Evolutionary conservation across 139 green algal genomes (phyloP).

Genomic region (Chlorella ohadii): DNA sequence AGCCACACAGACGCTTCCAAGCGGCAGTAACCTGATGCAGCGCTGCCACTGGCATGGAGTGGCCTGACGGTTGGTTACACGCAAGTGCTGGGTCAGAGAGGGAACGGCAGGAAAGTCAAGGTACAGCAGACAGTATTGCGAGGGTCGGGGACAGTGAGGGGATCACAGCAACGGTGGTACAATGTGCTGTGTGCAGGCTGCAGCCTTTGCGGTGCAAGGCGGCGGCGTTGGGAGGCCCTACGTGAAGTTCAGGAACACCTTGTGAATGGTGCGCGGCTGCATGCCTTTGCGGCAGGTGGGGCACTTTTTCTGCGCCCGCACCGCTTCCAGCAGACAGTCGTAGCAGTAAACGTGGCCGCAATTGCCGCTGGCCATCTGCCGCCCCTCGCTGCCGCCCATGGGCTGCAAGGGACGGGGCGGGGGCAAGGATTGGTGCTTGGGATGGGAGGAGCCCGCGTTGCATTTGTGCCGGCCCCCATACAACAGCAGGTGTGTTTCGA

Average conservation of each 20-base stretch:
- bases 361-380: conserved; percentile 41
- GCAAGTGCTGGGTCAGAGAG: too few species aligned
- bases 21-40: too few species aligned
- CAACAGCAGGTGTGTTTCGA: background rate
- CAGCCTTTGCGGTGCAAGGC: too few species aligned
- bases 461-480: background rate
- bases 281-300: conserved; percentile 63
- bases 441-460: background rate
- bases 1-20: too few species aligned
- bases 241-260: conserved; percentile 39
- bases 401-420: conserved; percentile 16
- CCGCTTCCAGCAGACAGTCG: conserved; percentile 45
- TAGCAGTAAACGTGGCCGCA: conserved; percentile 72
- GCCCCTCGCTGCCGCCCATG: conserved; percentile 37
- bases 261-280: conserved; percentile 46
- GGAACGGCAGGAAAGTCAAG: too few species aligned
- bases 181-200: background rate
- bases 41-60: too few species aligned
- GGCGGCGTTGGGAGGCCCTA: background rate
- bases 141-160: too few species aligned
- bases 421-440: too few species aligned
- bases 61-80: too few species aligned
- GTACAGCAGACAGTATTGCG: background rate
- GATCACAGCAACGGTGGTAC: too few species aligned
- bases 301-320: conserved; percentile 65